phyloP scores from a whole-genome alignment of 2,329 filamentous ascomycete genomes.

The Dactylella cylindrospora region DNA sequence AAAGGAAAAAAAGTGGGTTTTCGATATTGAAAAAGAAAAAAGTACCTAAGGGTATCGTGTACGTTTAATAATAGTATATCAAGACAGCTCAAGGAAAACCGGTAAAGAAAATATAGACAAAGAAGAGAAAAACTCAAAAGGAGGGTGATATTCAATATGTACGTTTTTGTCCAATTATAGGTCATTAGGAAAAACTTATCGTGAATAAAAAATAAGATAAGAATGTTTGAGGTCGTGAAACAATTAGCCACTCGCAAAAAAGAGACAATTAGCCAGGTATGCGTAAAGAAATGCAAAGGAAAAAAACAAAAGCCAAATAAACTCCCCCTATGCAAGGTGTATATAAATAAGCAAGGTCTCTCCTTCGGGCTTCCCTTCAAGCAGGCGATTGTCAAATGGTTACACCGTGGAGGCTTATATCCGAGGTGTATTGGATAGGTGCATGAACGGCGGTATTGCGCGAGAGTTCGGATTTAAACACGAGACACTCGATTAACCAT shows the following conservation, averaged over 20 bases:
- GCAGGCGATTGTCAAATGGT: constrained; percentile 4
- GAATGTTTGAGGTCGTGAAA: constrained; percentile 7
- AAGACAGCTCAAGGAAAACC: constrained; percentile 8
- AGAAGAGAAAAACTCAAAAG: constrained; percentile 8
- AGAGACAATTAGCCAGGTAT: no score
- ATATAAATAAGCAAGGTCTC: no score
- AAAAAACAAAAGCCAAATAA: constrained; percentile 17
- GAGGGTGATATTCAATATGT: constrained; percentile 17
- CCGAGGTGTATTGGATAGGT: constrained; percentile 13
- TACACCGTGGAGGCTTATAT: no score
- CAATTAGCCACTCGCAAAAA: neutral
- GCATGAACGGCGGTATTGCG: no score
- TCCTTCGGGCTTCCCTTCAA: constrained; percentile 10
- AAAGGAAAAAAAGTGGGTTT: constrained; percentile 3
- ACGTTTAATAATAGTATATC: constrained; percentile 24
- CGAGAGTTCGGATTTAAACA: no score
- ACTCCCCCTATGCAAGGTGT: constrained; percentile 29
- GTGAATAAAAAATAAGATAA: constrained; percentile 4
- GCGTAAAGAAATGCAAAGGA: constrained; percentile 10
- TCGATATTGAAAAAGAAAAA: constrained; percentile 15
- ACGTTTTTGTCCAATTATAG: constrained; percentile 2
- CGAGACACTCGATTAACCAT: no score
- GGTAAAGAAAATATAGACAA: constrained; percentile 9
- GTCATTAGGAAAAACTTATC: constrained; percentile 13
- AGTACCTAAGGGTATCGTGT: constrained; percentile 42